Evolutionary conservation across 352 stramenopile species (phyloP).

Genomic region (Pythium apleroticum): DNA sequence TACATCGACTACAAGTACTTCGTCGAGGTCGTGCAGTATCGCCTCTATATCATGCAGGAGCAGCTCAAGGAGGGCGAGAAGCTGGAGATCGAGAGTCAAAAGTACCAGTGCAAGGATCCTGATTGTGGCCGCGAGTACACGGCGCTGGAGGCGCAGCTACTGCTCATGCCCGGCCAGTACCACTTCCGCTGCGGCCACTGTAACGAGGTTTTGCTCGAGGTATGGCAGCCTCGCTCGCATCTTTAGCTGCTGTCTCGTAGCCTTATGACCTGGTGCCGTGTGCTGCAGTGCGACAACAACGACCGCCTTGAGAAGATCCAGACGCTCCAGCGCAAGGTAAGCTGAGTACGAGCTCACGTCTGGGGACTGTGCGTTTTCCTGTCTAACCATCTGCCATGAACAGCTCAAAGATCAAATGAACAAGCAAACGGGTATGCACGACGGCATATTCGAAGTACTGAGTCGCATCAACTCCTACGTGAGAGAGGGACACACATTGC

Average conservation of each 20-base stretch:
- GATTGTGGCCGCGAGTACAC: conserved; percentile 88
- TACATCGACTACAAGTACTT: conserved; percentile 94
- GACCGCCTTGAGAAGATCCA: conserved; percentile 74
- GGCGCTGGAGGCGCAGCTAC: conserved; percentile 74
- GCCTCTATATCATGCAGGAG: conserved; percentile 87
- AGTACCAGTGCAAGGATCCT: conserved; percentile 82
- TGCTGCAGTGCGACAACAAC: conserved; percentile 78
- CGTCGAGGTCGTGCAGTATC: conserved; percentile 87
- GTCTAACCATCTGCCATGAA: too few relatives aligned
- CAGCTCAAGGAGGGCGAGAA: conserved; percentile 85
- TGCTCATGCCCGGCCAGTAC: conserved; percentile 82
- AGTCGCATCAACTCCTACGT: conserved; percentile 78
- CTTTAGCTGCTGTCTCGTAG: neutral
- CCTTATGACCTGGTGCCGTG: neutral
- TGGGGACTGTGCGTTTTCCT: too few relatives aligned
- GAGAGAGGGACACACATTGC: conserved; percentile 69
- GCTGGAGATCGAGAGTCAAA: conserved; percentile 86
- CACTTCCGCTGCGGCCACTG: conserved; percentile 87
- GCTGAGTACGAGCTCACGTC: neutral
- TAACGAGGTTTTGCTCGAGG: conserved; percentile 80
- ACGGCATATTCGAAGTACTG: conserved; percentile 85
- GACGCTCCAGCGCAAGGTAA: conserved; percentile 74
- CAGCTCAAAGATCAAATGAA: conserved; percentile 91
- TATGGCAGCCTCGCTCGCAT: neutral
- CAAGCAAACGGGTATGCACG: conserved; percentile 77